Percentiles rank a stretch among this genome's conserved stretches.
Evolutionary conservation across 2,329 filamentous ascomycete species (phyloP).

Genomic region (Pyrenophora teres): DNA sequence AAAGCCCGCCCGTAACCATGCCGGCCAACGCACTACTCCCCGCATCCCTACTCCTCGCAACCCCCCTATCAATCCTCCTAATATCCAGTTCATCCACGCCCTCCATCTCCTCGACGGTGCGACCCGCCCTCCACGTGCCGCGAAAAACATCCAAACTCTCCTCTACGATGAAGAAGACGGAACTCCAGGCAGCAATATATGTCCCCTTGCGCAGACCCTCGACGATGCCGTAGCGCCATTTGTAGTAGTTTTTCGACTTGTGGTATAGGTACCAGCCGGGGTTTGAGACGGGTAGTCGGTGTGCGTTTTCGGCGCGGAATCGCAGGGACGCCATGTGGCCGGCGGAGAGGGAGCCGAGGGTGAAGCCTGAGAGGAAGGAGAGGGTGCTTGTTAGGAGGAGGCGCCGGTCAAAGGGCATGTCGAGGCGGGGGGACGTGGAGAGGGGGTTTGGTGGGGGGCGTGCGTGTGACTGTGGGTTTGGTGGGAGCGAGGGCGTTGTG

Average conservation of each 20-base stretch:
- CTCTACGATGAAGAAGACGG: slow-evolving; percentile 79
- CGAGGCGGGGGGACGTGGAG: slow-evolving; percentile 52
- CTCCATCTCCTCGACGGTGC: slow-evolving; percentile 45
- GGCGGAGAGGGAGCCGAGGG: slow-evolving; percentile 73
- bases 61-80: slow-evolving; percentile 30
- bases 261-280: slow-evolving; percentile 98
- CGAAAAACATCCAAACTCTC: slow-evolving; percentile 77
- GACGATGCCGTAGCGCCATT: slow-evolving; percentile 74
- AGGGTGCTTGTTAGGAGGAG: slow-evolving; percentile 67
- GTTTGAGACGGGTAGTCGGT: slow-evolving; percentile 81
- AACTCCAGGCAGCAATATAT: slow-evolving; percentile 72
- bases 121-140: slow-evolving; percentile 51
- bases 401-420: slow-evolving; percentile 67
- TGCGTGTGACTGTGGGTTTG: not conserved
- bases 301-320: slow-evolving; percentile 94
- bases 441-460: not conserved
- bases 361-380: slow-evolving; percentile 70
- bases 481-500: not conserved
- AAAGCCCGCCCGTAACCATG: slow-evolving; percentile 80
- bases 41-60: slow-evolving; percentile 64
- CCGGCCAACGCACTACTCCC: slow-evolving; percentile 82
- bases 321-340: slow-evolving; percentile 75
- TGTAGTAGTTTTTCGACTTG: slow-evolving; percentile 94
- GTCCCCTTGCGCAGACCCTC: slow-evolving; percentile 78
- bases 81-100: slow-evolving; percentile 44